A percentile compares a stretch with the other conserved stretches of the same genome.
Evolutionary conservation across 2,329 filamentous ascomycete species (phyloP).

Genomic region (Cladosporium sphaerospermum): DNA sequence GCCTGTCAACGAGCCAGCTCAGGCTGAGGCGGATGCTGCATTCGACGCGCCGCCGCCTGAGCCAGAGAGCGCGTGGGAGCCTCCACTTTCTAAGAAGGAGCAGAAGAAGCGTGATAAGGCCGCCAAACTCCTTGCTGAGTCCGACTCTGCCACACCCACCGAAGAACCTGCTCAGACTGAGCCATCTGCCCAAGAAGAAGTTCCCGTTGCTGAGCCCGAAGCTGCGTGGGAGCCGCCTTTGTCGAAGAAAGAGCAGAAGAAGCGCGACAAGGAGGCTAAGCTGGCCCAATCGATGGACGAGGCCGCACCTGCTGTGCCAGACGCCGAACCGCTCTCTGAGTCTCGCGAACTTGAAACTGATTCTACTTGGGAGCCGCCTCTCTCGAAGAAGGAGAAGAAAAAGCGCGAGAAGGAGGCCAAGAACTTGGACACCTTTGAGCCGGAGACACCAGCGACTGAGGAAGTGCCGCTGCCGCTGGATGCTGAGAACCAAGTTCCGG

Average conservation of each 20-base stretch:
- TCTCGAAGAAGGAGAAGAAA: conserved; percentile 34
- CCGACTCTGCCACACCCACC: not conserved
- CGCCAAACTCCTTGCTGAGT: conserved; percentile 5
- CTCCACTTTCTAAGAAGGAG: conserved; percentile 30
- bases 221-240: conserved; percentile 13
- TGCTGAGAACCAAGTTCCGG: not conserved
- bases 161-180: not conserved
- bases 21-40: not conserved
- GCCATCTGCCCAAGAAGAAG: not conserved
- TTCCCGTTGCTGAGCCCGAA: not conserved
- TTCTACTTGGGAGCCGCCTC: conserved; percentile 26
- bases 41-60: not conserved
- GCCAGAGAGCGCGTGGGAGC: conserved; percentile 25
- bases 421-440: conserved; percentile 13
- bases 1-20: conserved; percentile 21
- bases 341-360: conserved; percentile 4
- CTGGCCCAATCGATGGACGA: not conserved
- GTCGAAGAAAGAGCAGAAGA: conserved; percentile 19
- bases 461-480: not conserved
- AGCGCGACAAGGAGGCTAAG: conserved; percentile 32
- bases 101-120: conserved; percentile 32
- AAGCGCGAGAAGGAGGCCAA: conserved; percentile 23
- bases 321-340: conserved; percentile 11
- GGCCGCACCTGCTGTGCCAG: not conserved
- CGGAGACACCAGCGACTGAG: not conserved